Evolutionary conservation across 2,329 filamentous ascomycete genomes (phyloP).

Genomic region (Scedosporium dehoogii): DNA sequence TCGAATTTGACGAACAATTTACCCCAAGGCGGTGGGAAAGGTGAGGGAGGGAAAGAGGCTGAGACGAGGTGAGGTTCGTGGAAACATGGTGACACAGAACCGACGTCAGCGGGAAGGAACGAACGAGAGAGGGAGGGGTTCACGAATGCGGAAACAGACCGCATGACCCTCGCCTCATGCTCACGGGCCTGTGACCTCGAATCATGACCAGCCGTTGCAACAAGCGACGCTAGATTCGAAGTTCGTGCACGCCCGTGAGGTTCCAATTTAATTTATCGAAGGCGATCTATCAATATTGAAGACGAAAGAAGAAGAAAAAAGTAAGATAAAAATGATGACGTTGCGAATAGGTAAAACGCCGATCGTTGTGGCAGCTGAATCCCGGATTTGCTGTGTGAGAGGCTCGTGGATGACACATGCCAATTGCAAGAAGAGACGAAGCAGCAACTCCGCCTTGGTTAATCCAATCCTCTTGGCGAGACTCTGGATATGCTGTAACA

Average conservation of each 20-base stretch:
- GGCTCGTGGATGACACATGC: too few species aligned
- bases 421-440: too few species aligned
- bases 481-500: too few species aligned
- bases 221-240: neutral
- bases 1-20: neutral
- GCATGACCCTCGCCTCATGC: neutral
- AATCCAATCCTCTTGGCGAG: too few species aligned
- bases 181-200: neutral
- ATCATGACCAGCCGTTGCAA: neutral
- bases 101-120: too few species aligned
- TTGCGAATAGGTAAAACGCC: too few species aligned
- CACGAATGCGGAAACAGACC: neutral
- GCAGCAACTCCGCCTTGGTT: too few species aligned
- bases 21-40: neutral
- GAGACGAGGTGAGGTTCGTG: neutral
- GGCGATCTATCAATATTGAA: neutral
- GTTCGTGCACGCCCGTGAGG: neutral
- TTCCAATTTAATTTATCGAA: neutral
- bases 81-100: too few species aligned
- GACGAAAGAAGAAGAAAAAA: neutral
- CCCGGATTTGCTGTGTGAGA: too few species aligned
- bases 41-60: neutral
- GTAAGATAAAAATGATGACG: too few species aligned
- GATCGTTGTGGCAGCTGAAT: too few species aligned
- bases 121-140: neutral